These are phyloP conservation scores for Penicillium lagena DNA, from an alignment of 495 filamentous ascomycete species.

Conservation along the genomic window DNA sequence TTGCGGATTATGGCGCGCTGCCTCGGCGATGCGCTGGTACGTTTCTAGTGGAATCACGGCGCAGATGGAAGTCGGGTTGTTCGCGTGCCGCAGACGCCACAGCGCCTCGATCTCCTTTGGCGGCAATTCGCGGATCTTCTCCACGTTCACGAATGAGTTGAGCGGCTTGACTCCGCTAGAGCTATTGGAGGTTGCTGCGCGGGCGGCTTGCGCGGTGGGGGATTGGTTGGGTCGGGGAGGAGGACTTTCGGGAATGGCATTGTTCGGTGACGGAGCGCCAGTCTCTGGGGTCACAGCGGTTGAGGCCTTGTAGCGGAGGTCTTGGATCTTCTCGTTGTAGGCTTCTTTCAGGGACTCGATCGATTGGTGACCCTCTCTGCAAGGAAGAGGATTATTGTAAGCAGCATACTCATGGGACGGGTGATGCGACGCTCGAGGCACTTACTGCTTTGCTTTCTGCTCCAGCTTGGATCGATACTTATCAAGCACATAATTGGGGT, in stretches of 20 bases:
- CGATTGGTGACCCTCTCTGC: conserved; percentile 64
- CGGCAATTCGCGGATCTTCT: conserved; percentile 66
- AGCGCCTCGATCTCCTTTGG: conserved; percentile 76
- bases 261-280: conserved; percentile 3
- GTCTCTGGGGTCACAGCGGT: conserved; percentile 49
- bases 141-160: conserved; percentile 73
- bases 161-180: conserved; percentile 69
- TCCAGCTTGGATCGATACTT: conserved; percentile 85
- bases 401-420: not conserved
- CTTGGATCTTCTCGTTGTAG: conserved; percentile 75
- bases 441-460: conserved; percentile 70
- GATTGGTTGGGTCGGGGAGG: conserved; percentile 26
- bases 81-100: conserved; percentile 85
- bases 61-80: conserved; percentile 64
- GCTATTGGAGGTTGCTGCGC: conserved; percentile 14
- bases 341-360: conserved; percentile 72
- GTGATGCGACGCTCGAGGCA: not conserved
- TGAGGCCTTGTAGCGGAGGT: conserved; percentile 54
- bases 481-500: conserved; percentile 60
- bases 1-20: conserved; percentile 68
- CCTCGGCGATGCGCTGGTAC: conserved; percentile 58
- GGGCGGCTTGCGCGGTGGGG: conserved; percentile 25
- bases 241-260: conserved; percentile 13
- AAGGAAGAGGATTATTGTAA: not conserved
- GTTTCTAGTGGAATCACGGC: conserved; percentile 69